These are phyloP conservation scores for Wickerhamomyces rabaulensis DNA, from an alignment of 805 yeast species.

Conservation along the genomic window DNA sequence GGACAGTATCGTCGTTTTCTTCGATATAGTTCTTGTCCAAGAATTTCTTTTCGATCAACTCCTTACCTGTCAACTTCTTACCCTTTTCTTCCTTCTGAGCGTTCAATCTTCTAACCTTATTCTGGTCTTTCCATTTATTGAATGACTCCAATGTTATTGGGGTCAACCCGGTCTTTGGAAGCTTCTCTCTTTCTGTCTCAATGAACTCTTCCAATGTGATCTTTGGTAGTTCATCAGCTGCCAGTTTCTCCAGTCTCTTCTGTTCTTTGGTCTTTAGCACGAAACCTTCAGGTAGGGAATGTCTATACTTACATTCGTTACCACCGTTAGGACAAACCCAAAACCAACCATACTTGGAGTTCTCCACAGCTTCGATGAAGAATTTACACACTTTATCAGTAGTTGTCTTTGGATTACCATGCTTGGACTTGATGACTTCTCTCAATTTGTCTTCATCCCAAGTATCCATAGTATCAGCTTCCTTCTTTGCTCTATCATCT, in stretches of 20 bases:
- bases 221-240: conserved; percentile 78
- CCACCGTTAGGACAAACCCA: conserved; percentile 98
- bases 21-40: conserved; percentile 52
- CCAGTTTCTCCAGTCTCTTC: conserved; percentile 80
- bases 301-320: conserved; percentile 87
- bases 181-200: conserved; percentile 84
- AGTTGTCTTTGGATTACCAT: conserved; percentile 89
- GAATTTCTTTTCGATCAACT: conserved; percentile 57
- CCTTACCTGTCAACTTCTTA: conserved; percentile 61
- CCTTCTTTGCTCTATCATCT: conserved; percentile 69
- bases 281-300: conserved; percentile 94
- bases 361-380: conserved; percentile 95
- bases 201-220: conserved; percentile 93
- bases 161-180: conserved; percentile 68
- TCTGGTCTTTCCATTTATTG: conserved; percentile 74
- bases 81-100: conserved; percentile 34
- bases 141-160: conserved; percentile 85
- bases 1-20: conserved; percentile 34
- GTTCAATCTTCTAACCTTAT: conserved; percentile 50
- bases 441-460: conserved; percentile 98
- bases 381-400: conserved; percentile 92
- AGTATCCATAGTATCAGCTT: conserved; percentile 83
- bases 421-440: conserved; percentile 81
- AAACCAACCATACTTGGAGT: conserved; percentile 98
- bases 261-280: conserved; percentile 96